These are phyloP conservation scores for Senna siamea DNA, from an alignment of 306 rosid genomes.

Conservation along the genomic window DNA sequence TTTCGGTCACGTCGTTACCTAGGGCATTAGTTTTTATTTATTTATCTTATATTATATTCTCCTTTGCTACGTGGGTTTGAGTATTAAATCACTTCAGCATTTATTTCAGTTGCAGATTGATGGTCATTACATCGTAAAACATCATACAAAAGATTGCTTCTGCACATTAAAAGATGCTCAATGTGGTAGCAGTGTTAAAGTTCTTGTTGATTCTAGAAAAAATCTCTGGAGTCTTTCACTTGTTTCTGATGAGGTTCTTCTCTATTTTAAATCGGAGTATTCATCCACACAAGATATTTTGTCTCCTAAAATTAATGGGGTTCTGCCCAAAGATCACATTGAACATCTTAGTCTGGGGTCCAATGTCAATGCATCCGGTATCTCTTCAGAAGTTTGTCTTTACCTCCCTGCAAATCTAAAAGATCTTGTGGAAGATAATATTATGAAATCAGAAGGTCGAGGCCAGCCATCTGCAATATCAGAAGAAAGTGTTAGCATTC, in stretches of 20 bases:
- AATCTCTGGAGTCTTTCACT: conserved; percentile 73
- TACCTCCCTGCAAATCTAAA: conserved; percentile 55
- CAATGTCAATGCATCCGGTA: conserved; percentile 33
- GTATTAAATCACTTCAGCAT: conserved; percentile 38
- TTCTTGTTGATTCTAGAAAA: conserved; percentile 54
- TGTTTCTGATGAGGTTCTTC: conserved; percentile 53
- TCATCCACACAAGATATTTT: conserved; percentile 38
- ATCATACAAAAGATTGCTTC: conserved; percentile 50
- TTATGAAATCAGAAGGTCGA: conserved; percentile 38
- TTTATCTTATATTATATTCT: conserved; percentile 14
- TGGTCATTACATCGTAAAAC: conserved; percentile 65
- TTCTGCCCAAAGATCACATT: conserved; percentile 42
- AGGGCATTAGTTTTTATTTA: conserved; percentile 11
- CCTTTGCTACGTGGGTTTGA: conserved; percentile 21
- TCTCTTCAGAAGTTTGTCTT: conserved; percentile 69
- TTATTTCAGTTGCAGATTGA: conserved; percentile 86
- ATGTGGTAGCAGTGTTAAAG: conserved; percentile 40
- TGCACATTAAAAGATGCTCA: conserved; percentile 46
- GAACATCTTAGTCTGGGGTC: conserved; percentile 43
- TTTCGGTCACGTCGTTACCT: conserved; percentile 34
- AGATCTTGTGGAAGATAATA: conserved; percentile 42
- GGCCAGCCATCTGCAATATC: conserved; percentile 45
- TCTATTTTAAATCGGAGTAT: conserved; percentile 36
- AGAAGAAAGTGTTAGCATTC: conserved; percentile 39
- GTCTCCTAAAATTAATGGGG: conserved; percentile 39